Base-by-base conservation (phyloP, 78 protist species). In the Dictyostelium firmibasis region DNA sequence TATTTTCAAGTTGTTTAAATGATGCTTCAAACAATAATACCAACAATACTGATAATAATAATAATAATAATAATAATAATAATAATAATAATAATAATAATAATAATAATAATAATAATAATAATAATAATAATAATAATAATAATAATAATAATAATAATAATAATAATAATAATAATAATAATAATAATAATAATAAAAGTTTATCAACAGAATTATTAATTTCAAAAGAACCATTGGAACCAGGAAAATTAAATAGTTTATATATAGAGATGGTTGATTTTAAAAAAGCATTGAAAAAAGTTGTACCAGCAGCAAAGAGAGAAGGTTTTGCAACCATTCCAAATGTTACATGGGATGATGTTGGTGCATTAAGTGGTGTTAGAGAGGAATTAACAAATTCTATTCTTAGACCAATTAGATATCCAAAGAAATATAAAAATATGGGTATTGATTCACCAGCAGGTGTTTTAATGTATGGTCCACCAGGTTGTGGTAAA, bases 401-500 rank as follows among this genome's bases (percentile, higher is more conserved):
- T 76, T 77, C 97, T n/a, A 94, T 97, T 38, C 62, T 96, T 2
- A 43, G 85, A 64, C 98, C 98, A 14, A 84, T 97, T 27, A 92
- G 92, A 57, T 81, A 38, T 33, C 95, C 96, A 35, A 64, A 79
- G 36, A 62, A 25, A n/a, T 96, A 84, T 60, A 81, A 83, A 44
- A 53, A 27, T 10, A 79, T 87, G 79, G 96, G 97, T 47, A 85
- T 93, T 31, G 70, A 81, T 31, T 64, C 82, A 9, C 87, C 96
- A 0, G 96, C 96, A 0, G 97, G 98, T 72, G 94, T 97, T 27
- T 41, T 97, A 8, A 91, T 97, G 92, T 98, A 97, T 84, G 99
- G 99, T 9, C 99, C 99, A 13, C 99, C 99, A 3, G 99, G 99
- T 29, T 99, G 99, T 85, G 99, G 99, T 78, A 99, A 99, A 91